These are phyloP conservation scores for Eremothecium sinecaudum DNA, from an alignment of 1,139 yeast genomes.

Conservation along the genomic window DNA sequence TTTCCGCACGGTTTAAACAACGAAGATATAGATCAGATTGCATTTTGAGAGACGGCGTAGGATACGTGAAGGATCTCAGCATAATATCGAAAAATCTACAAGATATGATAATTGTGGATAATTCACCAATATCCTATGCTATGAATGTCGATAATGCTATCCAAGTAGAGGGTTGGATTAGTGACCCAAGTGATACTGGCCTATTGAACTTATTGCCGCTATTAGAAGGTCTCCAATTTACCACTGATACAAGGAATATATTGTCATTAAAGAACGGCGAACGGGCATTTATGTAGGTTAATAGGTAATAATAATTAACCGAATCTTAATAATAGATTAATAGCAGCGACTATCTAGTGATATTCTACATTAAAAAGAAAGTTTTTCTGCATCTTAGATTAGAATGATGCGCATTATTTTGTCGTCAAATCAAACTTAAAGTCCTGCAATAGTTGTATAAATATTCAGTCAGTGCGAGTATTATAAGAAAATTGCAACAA, in stretches of 20 bases:
- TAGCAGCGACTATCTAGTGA: too few species aligned
- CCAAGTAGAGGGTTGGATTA: conserved; percentile 94
- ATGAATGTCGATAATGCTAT: conserved; percentile 81
- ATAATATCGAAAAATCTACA: conserved; percentile 47
- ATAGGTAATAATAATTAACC: too few species aligned
- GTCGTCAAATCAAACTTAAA: too few species aligned
- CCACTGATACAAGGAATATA: conserved; percentile 79
- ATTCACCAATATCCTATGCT: conserved; percentile 84
- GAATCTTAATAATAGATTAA: too few species aligned
- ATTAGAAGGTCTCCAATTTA: conserved; percentile 64
- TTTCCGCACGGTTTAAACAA: conserved; percentile 29
- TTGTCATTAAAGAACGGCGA: conserved; percentile 75
- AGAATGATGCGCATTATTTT: too few species aligned
- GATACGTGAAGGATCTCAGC: conserved; percentile 79
- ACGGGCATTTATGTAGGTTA: conserved; percentile 42
- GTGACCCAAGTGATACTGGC: conserved; percentile 83
- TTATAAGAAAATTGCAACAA: conserved; percentile 32
- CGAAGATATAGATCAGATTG: conserved; percentile 78
- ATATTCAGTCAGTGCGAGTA: too few species aligned
- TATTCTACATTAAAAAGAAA: too few species aligned
- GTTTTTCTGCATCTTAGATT: too few species aligned
- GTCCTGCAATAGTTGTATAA: too few species aligned
- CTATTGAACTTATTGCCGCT: conserved; percentile 72
- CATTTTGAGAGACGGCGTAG: conserved; percentile 64
- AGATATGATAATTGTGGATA: conserved; percentile 74